These are phyloP conservation scores for Pleurostoma richardsiae DNA, from an alignment of 2,329 filamentous ascomycete genomes.

Conservation along the genomic window DNA sequence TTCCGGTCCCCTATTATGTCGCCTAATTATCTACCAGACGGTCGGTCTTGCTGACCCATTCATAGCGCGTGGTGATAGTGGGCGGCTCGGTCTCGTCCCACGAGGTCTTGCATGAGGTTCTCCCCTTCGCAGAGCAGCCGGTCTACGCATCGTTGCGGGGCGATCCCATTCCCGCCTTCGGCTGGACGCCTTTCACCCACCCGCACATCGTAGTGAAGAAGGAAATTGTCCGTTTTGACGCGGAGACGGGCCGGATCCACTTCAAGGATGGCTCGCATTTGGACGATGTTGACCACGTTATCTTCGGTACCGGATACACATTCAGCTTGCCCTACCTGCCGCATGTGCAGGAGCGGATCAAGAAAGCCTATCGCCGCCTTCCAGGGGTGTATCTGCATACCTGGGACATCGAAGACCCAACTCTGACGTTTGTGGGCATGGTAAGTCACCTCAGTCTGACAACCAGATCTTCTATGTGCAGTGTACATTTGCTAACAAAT, in stretches of 20 bases:
- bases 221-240: conserved; percentile 34
- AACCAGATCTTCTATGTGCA: not conserved
- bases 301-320: conserved; percentile 56
- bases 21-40: no score
- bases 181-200: conserved; percentile 51
- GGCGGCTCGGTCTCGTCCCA: conserved; percentile 54
- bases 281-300: conserved; percentile 46
- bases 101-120: conserved; percentile 49
- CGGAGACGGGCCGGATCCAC: conserved; percentile 29
- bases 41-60: no score
- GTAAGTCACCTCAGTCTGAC: conserved; percentile 13
- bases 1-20: no score
- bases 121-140: conserved; percentile 37
- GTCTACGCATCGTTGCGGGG: conserved; percentile 43
- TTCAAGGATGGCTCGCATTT: conserved; percentile 47
- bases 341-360: conserved; percentile 37
- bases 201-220: conserved; percentile 38
- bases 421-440: conserved; percentile 26
- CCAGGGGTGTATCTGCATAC: conserved; percentile 29
- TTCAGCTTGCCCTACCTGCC: conserved; percentile 53
- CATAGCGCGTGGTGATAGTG: conserved; percentile 47
- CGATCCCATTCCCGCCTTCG: conserved; percentile 44
- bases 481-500: not conserved
- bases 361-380: conserved; percentile 20
- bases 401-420: conserved; percentile 27